These are phyloP conservation scores for Cyclaneusma minus DNA, from an alignment of 2,329 filamentous ascomycete species.

Conservation along the genomic window DNA sequence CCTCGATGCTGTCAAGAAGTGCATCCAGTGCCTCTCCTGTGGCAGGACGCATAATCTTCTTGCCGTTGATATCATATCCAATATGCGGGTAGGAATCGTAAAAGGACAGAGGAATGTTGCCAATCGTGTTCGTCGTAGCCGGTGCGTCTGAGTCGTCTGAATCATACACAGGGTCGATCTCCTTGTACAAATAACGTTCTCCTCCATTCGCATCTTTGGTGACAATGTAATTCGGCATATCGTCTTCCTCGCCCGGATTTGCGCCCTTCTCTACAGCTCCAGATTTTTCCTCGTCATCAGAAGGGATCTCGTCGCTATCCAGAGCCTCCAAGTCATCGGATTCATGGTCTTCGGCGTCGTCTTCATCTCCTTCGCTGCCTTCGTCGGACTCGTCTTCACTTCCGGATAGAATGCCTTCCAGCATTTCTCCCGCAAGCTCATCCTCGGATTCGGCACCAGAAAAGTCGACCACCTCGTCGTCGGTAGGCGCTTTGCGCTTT, in stretches of 20 bases:
- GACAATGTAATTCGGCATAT: slow-evolving; percentile 34
- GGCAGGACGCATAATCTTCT: slow-evolving; percentile 91
- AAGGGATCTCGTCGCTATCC: slow-evolving; percentile 34
- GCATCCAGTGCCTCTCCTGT: slow-evolving; percentile 88
- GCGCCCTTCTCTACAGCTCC: slow-evolving; percentile 22
- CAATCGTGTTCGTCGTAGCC: slow-evolving; percentile 76
- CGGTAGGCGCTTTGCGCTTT: slow-evolving; percentile 50
- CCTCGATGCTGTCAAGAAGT: slow-evolving; percentile 86
- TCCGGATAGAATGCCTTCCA: slow-evolving; percentile 40
- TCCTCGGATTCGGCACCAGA: slow-evolving; percentile 39
- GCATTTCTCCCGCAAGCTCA: slow-evolving; percentile 37
- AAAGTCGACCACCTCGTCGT: slow-evolving; percentile 31
- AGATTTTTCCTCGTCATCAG: slow-evolving; percentile 23
- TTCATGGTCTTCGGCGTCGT: slow-evolving; percentile 23
- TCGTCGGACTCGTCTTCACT: slow-evolving; percentile 42
- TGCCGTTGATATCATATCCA: slow-evolving; percentile 97
- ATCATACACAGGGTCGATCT: slow-evolving; percentile 89
- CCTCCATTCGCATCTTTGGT: slow-evolving; percentile 81
- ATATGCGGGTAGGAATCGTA: slow-evolving; percentile 98
- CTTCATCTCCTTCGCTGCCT: slow-evolving; percentile 28
- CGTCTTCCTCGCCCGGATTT: slow-evolving; percentile 19
- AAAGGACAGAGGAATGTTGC: slow-evolving; percentile 83
- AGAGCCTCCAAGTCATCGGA: slow-evolving; percentile 23
- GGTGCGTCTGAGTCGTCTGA: slow-evolving; percentile 84
- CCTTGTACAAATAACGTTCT: slow-evolving; percentile 78